Percentiles rank a stretch among this genome's conserved stretches.
These are phyloP conservation scores for Kuraishia capsulata DNA, from an alignment of 805 yeast genomes.

Conservation along the genomic window DNA sequence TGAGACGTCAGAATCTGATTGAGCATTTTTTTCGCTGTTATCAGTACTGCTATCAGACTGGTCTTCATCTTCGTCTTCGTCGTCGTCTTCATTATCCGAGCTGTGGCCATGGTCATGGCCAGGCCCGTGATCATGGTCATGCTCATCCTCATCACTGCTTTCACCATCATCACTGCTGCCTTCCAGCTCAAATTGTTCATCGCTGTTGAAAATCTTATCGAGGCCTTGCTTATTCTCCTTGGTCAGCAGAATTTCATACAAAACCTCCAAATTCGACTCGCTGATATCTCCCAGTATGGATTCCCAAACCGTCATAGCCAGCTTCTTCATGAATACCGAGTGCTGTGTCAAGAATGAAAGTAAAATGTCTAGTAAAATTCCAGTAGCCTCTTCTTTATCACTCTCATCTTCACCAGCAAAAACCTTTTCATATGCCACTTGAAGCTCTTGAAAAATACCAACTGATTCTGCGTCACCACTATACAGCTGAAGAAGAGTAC, in stretches of 20 bases:
- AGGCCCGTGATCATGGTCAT: slow-evolving; percentile 13
- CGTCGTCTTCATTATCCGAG: slow-evolving; percentile 24
- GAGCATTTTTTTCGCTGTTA: background rate
- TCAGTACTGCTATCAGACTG: slow-evolving; percentile 26
- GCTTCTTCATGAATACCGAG: slow-evolving; percentile 46
- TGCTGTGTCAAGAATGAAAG: slow-evolving; percentile 49
- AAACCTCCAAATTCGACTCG: slow-evolving; percentile 31
- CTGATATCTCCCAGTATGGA: slow-evolving; percentile 40
- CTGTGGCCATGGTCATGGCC: slow-evolving; percentile 23
- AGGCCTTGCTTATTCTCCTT: slow-evolving; percentile 82
- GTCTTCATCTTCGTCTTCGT: slow-evolving; percentile 25
- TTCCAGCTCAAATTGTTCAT: slow-evolving; percentile 35
- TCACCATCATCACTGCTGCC: slow-evolving; percentile 40
- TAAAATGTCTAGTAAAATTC: slow-evolving; percentile 36
- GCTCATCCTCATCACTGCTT: slow-evolving; percentile 17
- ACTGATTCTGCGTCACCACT: slow-evolving; percentile 73
- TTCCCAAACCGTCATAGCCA: slow-evolving; percentile 40
- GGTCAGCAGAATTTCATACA: slow-evolving; percentile 48
- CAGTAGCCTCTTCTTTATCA: slow-evolving; percentile 28
- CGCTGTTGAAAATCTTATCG: slow-evolving; percentile 61
- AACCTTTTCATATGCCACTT: slow-evolving; percentile 43
- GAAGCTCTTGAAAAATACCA: slow-evolving; percentile 63
- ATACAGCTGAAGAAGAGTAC: slow-evolving; percentile 69
- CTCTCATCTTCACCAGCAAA: slow-evolving; percentile 27
- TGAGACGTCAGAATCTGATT: background rate